Evolutionary conservation across 371 early-diverging fungal genomes (phyloP), one percentile per base, ranked within the genome.

Genomic region (Haplosporangium sp.): DNA sequence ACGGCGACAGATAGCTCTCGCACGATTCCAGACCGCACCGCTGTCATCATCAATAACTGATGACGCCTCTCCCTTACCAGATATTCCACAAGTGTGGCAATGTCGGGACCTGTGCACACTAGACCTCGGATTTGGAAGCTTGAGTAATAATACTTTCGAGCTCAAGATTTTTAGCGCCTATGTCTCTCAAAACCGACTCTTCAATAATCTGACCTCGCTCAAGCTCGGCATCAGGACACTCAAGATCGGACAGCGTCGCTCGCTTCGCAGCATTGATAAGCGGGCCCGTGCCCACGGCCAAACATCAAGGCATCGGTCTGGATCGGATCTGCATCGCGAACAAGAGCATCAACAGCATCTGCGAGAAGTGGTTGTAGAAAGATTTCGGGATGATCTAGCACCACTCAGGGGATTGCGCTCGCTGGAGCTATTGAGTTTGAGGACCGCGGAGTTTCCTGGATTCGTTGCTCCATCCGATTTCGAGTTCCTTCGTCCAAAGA

Each of bases 381-480:
- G 66, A 9, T 54, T 18, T 6, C 37, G 37, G 14, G 62, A 70
- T 55, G 60, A 53, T 9, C 38, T 75, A 4, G n/a, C 56, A 46
- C 37, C 46, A 0, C 13, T 75, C 14, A 7, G 20, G 2, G 43
- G 41, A 2, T 40, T 75, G 55, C 46, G 43, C 3, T 58, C 42
- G 0, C 54, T 75, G 21, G 63, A 64, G 53, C 10, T 23, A 2
- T 38, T 69, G 13, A 7, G 23, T 12, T 14, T 75, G 4, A 11
- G 47, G 6, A 1, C 48, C 8, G 5, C 0, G 0, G 7, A 43
- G 1, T 18, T 65, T 1, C 21, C 23, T 9, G 76, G 76, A 0
- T 42, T 75, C 50, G 2, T 70, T 10, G 58, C 58, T 5, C 36
- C 57, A 8, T 60, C 58, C 0, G 76, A 75, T n/a, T 70, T 75